Evolutionary conservation across 495 filamentous ascomycete genomes (phyloP).

Genomic region (Gamarada debralockiae): DNA sequence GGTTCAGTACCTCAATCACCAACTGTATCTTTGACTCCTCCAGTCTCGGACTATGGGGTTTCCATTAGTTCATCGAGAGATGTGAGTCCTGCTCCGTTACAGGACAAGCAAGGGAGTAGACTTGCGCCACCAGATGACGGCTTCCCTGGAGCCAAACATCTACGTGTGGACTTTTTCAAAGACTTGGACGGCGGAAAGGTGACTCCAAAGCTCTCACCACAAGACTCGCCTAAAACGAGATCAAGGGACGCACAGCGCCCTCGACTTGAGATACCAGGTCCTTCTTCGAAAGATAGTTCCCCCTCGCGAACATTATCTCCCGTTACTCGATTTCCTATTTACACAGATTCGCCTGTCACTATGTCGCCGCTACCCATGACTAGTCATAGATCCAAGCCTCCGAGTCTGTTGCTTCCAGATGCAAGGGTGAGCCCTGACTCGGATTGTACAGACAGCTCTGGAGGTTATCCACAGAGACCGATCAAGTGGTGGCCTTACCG

Average conservation of each 20-base stretch:
- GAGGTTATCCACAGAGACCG: conserved; percentile 27
- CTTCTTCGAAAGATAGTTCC: conserved; percentile 23
- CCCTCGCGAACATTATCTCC: conserved; percentile 16
- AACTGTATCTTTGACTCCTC: conserved; percentile 35
- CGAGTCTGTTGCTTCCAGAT: conserved; percentile 23
- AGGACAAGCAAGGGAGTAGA: conserved; percentile 10
- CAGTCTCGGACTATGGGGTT: conserved; percentile 26
- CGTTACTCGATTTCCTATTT: conserved; percentile 21
- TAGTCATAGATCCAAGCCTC: conserved; percentile 15
- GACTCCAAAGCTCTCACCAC: conserved; percentile 19
- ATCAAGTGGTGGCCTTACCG: conserved; percentile 72
- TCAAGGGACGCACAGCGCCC: conserved; percentile 11
- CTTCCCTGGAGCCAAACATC: conserved; percentile 22
- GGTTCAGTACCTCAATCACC: conserved; percentile 24
- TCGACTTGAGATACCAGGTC: conserved; percentile 18
- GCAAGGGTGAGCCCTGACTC: conserved; percentile 28
- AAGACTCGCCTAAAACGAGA: conserved; percentile 32
- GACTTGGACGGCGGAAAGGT: background rate
- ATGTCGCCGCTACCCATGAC: conserved; percentile 17
- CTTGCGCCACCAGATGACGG: conserved; percentile 23
- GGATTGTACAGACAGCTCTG: background rate
- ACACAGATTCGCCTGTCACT: conserved; percentile 21
- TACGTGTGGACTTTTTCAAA: conserved; percentile 14
- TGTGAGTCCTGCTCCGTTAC: conserved; percentile 18
- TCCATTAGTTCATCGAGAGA: conserved; percentile 9